phyloP scores from a whole-genome alignment of 192 early-diverging fungal genomes.

The Lobulomyces angularis region DNA sequence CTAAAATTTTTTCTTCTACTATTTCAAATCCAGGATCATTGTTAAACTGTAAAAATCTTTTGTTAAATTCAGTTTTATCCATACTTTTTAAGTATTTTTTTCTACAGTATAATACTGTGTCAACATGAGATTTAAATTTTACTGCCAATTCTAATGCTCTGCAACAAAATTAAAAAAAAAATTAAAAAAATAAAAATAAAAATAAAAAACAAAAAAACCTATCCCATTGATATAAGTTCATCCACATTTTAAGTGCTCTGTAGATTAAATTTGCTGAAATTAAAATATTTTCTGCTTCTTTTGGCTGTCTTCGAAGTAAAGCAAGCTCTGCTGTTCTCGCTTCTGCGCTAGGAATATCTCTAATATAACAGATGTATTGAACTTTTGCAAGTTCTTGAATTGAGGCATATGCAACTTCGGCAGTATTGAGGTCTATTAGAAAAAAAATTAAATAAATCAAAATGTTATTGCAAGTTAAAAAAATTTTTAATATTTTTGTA shows the following conservation, averaged over 20 bases:
- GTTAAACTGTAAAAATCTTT: constrained; percentile 37
- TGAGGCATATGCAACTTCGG: constrained; percentile 46
- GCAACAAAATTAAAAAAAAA: constrained; percentile 3
- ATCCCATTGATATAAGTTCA: constrained; percentile 43
- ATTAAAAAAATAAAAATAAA: background rate
- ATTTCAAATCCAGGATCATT: no score
- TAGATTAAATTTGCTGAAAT: constrained; percentile 32
- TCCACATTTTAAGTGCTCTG: constrained; percentile 38
- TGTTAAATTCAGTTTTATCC: constrained; percentile 27
- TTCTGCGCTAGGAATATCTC: constrained; percentile 34
- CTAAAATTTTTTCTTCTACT: no score
- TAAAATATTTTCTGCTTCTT: constrained; percentile 41
- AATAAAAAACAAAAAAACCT: constrained; percentile 19
- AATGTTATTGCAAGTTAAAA: no score
- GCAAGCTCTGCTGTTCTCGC: constrained; percentile 39
- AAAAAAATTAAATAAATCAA: no score
- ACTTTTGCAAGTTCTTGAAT: constrained; percentile 49
- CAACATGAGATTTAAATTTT: constrained; percentile 49
- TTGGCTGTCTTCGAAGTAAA: constrained; percentile 30
- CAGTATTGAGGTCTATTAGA: constrained; percentile 50
- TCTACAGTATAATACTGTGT: constrained; percentile 41
- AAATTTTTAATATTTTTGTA: no score
- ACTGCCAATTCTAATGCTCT: constrained; percentile 45
- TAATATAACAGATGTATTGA: constrained; percentile 41
- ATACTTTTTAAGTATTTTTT: constrained; percentile 33